Evolutionary conservation across 768 basidiomycete species (phyloP), one percentile per base, ranked within the genome.

Genomic region (Collybia nuda): DNA sequence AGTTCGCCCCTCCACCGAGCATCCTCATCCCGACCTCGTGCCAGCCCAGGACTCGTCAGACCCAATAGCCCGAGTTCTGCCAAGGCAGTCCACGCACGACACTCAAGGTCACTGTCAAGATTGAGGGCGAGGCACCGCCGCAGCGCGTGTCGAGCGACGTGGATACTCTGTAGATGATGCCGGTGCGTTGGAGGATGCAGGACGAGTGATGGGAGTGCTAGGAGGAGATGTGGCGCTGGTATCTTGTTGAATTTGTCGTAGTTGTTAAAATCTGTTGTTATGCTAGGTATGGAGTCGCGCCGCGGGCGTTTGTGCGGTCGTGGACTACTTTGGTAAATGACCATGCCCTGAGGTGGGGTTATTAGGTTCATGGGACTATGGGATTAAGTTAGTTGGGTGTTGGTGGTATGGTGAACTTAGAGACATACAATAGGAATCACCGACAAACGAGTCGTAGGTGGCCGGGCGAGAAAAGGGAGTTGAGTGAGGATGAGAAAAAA

Each of bases 31-130:
- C 11, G 28, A 11, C 11, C 28, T 47, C 56, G 28, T 62, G 57
- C 40, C 65, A 63, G 43, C 78, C 67, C 21, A 80, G 78, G 18
- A 79, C 74, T 14, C 67, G 63, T 42, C 81, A 74, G 39, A 81
- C 74, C 53, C 52, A 71, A 72, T 60, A 90, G 73, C 2, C 87
- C 88, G 1, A 88, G 58, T 63, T 91, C 89, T 0, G 82, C 88
- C 0, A 90, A 56, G 8, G 78, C 77, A 0, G 82, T 82, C 81
- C 85, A 89, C 1, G 86, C 86, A 6, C 82, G 71, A 60, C 86
- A 90, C 57, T 90, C 88, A 7, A 84, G 62, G 44, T 79, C 77
- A 5, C 77, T 74, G 5, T 81, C 77, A 1, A 90, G 69, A 11
- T 72, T 68, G 0, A 82, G 55, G 0, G 67, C 56, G 11, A 88